Evolutionary conservation across 768 basidiomycete genomes (phyloP).

Genomic region (Lactarius quietus): DNA sequence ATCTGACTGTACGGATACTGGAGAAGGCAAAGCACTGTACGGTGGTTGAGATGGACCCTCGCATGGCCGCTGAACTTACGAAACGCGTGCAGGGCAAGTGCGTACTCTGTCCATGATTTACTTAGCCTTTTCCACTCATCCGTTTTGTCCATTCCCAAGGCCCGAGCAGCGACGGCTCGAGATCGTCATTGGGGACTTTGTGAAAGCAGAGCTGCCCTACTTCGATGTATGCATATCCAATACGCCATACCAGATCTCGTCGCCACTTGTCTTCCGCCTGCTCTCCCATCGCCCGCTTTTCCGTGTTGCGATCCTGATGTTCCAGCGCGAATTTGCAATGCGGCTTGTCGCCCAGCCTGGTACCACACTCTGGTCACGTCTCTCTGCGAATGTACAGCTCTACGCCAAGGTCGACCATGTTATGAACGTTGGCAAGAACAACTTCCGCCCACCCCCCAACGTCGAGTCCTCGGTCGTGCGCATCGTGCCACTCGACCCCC

Average conservation of each 20-base stretch:
- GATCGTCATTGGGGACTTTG: slow-evolving; percentile 95
- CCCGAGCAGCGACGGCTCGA: slow-evolving; percentile 95
- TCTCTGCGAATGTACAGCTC: slow-evolving; percentile 96
- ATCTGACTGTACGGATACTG: slow-evolving; percentile 89
- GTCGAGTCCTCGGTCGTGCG: slow-evolving; percentile 94
- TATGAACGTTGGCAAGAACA: slow-evolving; percentile 95
- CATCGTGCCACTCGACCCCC: slow-evolving; percentile 88
- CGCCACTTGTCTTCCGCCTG: slow-evolving; percentile 93
- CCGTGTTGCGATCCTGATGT: slow-evolving; percentile 94
- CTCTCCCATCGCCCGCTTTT: slow-evolving; percentile 60
- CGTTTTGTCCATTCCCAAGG: slow-evolving; percentile 3
- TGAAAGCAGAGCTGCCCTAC: slow-evolving; percentile 96
- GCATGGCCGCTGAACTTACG: slow-evolving; percentile 63
- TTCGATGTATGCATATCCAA: slow-evolving; percentile 99
- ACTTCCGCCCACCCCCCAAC: slow-evolving; percentile 87
- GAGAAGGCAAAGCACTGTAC: slow-evolving; percentile 91
- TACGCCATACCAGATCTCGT: slow-evolving; percentile 99
- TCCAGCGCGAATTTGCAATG: slow-evolving; percentile 96
- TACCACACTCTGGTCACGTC: slow-evolving; percentile 84
- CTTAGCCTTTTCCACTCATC: background rate
- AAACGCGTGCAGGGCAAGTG: slow-evolving; percentile 98
- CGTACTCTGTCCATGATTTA: slow-evolving; percentile 36
- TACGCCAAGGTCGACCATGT: slow-evolving; percentile 96
- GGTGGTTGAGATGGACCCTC: slow-evolving; percentile 96
- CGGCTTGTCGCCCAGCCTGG: slow-evolving; percentile 85